These are phyloP conservation scores for Plasmodium fragile DNA, from an alignment of 169 alveolate species.

Conservation along the genomic window DNA sequence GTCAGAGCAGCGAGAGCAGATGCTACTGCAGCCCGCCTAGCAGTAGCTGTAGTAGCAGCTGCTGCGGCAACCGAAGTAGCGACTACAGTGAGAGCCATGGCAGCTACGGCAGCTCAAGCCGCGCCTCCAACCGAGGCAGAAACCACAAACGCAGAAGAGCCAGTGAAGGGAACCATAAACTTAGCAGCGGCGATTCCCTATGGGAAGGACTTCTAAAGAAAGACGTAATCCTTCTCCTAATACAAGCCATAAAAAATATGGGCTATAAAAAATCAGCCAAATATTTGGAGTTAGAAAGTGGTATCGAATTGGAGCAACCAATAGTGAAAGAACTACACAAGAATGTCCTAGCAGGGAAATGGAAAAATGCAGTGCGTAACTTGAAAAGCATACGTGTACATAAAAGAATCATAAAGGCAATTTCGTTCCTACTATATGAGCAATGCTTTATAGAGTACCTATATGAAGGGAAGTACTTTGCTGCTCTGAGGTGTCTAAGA, in stretches of 20 bases:
- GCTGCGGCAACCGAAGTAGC: conserved; percentile 1
- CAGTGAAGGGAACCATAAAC: not conserved
- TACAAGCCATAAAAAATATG: conserved; percentile 69
- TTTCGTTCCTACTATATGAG: conserved; percentile 80
- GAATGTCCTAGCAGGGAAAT: conserved; percentile 76
- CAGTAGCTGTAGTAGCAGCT: not conserved
- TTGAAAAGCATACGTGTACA: conserved; percentile 73
- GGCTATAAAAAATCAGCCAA: conserved; percentile 75
- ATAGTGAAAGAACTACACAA: conserved; percentile 76
- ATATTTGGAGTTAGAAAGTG: conserved; percentile 81
- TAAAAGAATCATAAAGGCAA: conserved; percentile 78
- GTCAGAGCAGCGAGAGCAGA: not conserved
- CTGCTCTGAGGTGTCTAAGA: conserved; percentile 80
- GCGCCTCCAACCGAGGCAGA: not conserved
- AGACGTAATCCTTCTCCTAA: conserved; percentile 43
- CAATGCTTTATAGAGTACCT: conserved; percentile 81
- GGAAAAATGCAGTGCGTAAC: conserved; percentile 74
- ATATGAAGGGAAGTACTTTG: conserved; percentile 73
- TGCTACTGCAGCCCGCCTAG: not conserved
- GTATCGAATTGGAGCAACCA: conserved; percentile 76
- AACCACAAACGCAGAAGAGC: not conserved
- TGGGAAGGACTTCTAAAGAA: conserved; percentile 69
- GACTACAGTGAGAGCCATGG: not conserved
- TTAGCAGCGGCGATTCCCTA: not conserved
- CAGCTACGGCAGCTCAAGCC: not conserved